Evolutionary conservation across 805 yeast genomes (phyloP).

Genomic region (Wickerhamiella kurtzmanii): DNA sequence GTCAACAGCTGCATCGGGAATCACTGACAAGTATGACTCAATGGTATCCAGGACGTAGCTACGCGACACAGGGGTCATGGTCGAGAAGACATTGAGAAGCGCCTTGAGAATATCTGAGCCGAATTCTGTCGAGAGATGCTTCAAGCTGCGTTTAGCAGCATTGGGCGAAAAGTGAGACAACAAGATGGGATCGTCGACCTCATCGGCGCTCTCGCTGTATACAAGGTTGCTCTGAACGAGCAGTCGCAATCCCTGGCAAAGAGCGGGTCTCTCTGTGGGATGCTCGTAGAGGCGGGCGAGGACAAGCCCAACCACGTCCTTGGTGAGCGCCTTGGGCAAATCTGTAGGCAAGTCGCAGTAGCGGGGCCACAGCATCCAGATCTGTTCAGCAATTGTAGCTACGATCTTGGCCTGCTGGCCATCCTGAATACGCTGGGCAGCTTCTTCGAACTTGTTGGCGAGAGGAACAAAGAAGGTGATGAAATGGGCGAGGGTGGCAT

Average conservation of each 20-base stretch:
- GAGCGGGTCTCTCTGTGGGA: conserved; percentile 61
- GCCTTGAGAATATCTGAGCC: conserved; percentile 74
- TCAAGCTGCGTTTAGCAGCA: conserved; percentile 43
- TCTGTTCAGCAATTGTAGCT: conserved; percentile 75
- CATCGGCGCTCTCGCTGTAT: conserved; percentile 44
- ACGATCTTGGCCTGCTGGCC: conserved; percentile 66
- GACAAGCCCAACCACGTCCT: conserved; percentile 62
- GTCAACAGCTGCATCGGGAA: conserved; percentile 51
- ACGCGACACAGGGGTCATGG: conserved; percentile 68
- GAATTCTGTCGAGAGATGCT: conserved; percentile 39
- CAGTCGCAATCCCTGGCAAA: conserved; percentile 68
- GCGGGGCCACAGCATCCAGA: conserved; percentile 82
- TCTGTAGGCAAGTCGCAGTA: conserved; percentile 82
- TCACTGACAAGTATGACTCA: conserved; percentile 61
- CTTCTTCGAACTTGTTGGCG: conserved; percentile 22
- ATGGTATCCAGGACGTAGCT: conserved; percentile 77
- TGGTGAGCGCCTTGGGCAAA: conserved; percentile 47
- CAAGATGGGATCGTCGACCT: conserved; percentile 37
- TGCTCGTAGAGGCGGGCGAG: conserved; percentile 63
- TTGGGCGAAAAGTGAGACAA: conserved; percentile 47
- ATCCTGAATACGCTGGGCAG: conserved; percentile 16
- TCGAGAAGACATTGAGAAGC: conserved; percentile 83
- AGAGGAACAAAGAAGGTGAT: conserved; percentile 53
- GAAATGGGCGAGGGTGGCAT: conserved; percentile 55
- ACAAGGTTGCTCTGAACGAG: conserved; percentile 64